phyloP scores from a whole-genome alignment of 2,329 filamentous ascomycete species.

The Chaetothyriales sp. region DNA sequence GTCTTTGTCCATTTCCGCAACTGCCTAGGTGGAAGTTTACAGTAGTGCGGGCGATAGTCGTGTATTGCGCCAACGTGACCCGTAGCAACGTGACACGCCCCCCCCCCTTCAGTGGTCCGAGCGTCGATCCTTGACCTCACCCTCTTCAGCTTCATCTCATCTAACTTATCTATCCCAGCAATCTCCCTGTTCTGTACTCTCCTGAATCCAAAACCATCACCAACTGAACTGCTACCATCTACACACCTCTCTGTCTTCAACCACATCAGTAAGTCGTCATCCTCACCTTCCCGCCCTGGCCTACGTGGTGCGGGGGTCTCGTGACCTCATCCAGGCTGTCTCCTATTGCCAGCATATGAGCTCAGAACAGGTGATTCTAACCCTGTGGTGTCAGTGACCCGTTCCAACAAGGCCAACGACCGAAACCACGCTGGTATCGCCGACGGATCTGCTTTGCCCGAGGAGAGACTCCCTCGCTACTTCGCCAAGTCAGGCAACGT shows the following conservation, averaged over 20 bases:
- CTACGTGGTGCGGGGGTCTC: not conserved
- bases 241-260: not conserved
- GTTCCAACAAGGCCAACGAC: slow-evolving; percentile 89
- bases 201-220: not conserved
- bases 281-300: not conserved
- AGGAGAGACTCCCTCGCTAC: slow-evolving; percentile 73
- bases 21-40: not conserved
- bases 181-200: not conserved
- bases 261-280: not conserved
- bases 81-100: not conserved
- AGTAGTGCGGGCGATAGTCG: not conserved
- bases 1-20: not conserved
- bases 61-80: not conserved
- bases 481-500: slow-evolving; percentile 76
- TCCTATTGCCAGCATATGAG: not conserved
- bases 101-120: not conserved
- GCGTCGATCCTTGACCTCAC: not conserved
- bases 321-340: not conserved
- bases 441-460: slow-evolving; percentile 53
- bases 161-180: not conserved
- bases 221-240: not conserved
- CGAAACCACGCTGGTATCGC: slow-evolving; percentile 71
- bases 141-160: not conserved
- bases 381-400: slow-evolving; percentile 56
- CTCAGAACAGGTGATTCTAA: not conserved